Percentiles rank a stretch among this genome's conserved stretches.
These are phyloP conservation scores for Bisporella sp. DNA, from an alignment of 2,329 filamentous ascomycete species.

Conservation along the genomic window DNA sequence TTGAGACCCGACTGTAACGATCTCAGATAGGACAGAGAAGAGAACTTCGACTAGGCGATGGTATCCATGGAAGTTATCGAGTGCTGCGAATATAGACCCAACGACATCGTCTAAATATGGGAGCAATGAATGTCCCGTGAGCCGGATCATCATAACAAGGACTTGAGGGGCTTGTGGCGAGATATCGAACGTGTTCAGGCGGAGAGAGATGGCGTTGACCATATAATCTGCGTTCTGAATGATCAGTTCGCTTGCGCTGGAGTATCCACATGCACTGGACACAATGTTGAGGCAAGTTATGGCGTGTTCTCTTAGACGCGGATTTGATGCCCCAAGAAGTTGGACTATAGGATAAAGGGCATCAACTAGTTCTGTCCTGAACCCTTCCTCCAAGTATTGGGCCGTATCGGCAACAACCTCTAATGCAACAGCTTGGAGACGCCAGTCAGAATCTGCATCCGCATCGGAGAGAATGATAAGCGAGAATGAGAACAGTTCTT, in stretches of 20 bases:
- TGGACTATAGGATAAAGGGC: slow-evolving; percentile 86
- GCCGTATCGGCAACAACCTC: slow-evolving; percentile 77
- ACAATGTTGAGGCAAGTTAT: slow-evolving; percentile 76
- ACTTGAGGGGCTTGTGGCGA: slow-evolving; percentile 88
- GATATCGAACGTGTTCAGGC: slow-evolving; percentile 86
- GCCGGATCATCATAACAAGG: slow-evolving; percentile 84
- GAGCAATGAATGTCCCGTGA: slow-evolving; percentile 74
- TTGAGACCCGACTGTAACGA: slow-evolving; percentile 75
- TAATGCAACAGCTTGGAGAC: slow-evolving; percentile 69
- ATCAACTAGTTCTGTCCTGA: slow-evolving; percentile 82
- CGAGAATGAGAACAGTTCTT: slow-evolving; percentile 59
- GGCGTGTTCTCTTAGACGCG: slow-evolving; percentile 68
- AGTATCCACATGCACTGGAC: slow-evolving; percentile 69
- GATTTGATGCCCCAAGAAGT: slow-evolving; percentile 67
- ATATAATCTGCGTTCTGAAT: slow-evolving; percentile 94
- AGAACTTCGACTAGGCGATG: slow-evolving; percentile 76
- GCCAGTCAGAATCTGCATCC: slow-evolving; percentile 55
- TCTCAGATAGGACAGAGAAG: slow-evolving; percentile 73
- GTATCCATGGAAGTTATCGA: slow-evolving; percentile 96
- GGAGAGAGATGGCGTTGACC: slow-evolving; percentile 83
- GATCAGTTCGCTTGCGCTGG: slow-evolving; percentile 68
- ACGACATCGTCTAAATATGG: slow-evolving; percentile 90
- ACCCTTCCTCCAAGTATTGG: slow-evolving; percentile 55
- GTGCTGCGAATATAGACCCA: slow-evolving; percentile 79
- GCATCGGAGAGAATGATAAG: slow-evolving; percentile 51